Conservation (phyloP, 345 rosid species). For the Crucihimalaya himalaica region DNA sequence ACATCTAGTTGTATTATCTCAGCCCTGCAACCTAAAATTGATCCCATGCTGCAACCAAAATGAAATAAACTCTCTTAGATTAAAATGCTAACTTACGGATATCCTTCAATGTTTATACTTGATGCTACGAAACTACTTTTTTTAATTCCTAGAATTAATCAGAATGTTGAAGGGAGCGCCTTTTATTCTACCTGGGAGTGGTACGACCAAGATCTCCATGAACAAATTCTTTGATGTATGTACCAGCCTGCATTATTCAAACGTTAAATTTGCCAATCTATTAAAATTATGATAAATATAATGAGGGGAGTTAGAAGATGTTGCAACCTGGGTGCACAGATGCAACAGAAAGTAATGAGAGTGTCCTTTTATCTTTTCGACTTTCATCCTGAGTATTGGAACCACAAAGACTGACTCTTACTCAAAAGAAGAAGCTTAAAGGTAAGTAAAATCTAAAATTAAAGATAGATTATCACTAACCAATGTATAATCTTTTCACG, state of each 20-base stretch:
- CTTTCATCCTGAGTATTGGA: conserved; percentile 71
- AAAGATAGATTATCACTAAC: conserved; percentile 39
- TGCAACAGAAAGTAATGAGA: conserved; percentile 84
- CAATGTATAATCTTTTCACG: conserved; percentile 84
- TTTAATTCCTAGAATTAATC: neutral
- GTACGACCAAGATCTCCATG: conserved; percentile 98
- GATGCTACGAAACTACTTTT: neutral
- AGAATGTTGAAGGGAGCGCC: neutral
- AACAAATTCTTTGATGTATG: conserved; percentile 94
- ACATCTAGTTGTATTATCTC: conserved; percentile 95
- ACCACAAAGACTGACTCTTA: conserved; percentile 6
- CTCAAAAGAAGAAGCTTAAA: conserved; percentile 20
- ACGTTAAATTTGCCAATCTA: neutral
- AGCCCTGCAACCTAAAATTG: conserved; percentile 80
- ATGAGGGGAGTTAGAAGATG: conserved; percentile 17
- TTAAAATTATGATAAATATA: neutral
- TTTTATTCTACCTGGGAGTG: conserved; percentile 64
- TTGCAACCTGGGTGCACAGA: conserved; percentile 83
- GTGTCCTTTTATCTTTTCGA: conserved; percentile 70
- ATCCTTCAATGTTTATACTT: neutral
- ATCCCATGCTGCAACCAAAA: conserved; percentile 64
- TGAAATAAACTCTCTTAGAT: conserved; percentile 2
- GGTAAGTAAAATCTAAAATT: neutral
- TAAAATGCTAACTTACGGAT: neutral
- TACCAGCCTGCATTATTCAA: conserved; percentile 74